These are phyloP conservation scores for Curvularia sp. DNA, from an alignment of 2,329 filamentous ascomycete species.

Conservation along the genomic window DNA sequence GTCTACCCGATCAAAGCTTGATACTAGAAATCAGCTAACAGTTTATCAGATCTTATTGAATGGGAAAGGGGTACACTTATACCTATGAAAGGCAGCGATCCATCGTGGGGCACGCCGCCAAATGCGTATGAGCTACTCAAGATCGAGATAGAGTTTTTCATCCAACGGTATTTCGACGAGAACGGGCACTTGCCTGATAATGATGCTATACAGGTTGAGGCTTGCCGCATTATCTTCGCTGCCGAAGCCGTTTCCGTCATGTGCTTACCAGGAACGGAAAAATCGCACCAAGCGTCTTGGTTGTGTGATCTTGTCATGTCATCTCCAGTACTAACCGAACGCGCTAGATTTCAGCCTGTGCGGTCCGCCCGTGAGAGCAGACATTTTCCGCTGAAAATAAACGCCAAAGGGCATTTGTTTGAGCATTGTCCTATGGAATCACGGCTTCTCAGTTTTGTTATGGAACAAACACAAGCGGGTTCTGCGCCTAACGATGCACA, in stretches of 20 bases:
- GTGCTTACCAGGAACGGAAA: background rate
- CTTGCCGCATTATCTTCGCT: conserved; percentile 39
- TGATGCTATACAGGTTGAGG: conserved; percentile 35
- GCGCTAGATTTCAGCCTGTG: conserved; percentile 33
- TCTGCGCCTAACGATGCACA: conserved; percentile 18
- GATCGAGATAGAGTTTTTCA: conserved; percentile 33
- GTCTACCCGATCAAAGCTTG: background rate
- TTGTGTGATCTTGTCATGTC: conserved; percentile 38
- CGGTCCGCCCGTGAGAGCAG: conserved; percentile 28
- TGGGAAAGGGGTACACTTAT: conserved; percentile 30
- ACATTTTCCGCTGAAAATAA: conserved; percentile 21
- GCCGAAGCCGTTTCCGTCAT: conserved; percentile 23
- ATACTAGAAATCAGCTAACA: background rate
- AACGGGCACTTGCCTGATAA: conserved; percentile 30
- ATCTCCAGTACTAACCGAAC: conserved; percentile 22
- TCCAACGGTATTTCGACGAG: conserved; percentile 33
- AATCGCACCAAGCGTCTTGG: conserved; percentile 26
- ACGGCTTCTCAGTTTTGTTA: conserved; percentile 27
- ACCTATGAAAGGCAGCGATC: conserved; percentile 32
- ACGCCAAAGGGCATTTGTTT: conserved; percentile 31
- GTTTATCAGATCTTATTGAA: conserved; percentile 29
- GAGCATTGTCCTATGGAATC: conserved; percentile 34
- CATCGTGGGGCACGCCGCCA: conserved; percentile 31
- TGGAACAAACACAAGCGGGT: conserved; percentile 12
- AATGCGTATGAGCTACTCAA: conserved; percentile 39